Conservation (phyloP, 1,139 yeast species). For the Komagataea norvegica region DNA sequence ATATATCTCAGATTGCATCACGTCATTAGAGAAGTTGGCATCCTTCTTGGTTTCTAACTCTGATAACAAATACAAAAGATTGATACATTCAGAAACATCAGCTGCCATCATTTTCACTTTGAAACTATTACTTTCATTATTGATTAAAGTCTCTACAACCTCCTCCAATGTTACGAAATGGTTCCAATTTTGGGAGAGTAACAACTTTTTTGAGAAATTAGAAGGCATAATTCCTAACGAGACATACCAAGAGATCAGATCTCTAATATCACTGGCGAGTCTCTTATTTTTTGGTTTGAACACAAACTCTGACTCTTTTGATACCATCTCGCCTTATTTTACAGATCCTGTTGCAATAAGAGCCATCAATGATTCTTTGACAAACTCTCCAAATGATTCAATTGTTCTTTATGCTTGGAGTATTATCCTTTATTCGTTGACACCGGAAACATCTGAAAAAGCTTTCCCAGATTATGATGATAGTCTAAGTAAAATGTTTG, state of each 20-base stretch:
- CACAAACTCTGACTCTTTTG: constrained; percentile 38
- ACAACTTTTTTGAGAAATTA: constrained; percentile 37
- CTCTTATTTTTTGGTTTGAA: constrained; percentile 53
- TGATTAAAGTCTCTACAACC: constrained; percentile 32
- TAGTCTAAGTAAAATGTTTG: constrained; percentile 29
- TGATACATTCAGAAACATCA: constrained; percentile 31
- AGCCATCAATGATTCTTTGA: constrained; percentile 35
- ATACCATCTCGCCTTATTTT: constrained; percentile 38
- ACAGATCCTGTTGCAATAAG: constrained; percentile 40
- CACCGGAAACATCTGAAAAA: constrained; percentile 25
- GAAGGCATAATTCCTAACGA: constrained; percentile 34
- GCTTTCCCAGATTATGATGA: constrained; percentile 25
- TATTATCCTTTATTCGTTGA: constrained; percentile 43
- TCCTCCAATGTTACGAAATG: constrained; percentile 41
- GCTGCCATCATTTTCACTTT: constrained; percentile 38
- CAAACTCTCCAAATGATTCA: constrained; percentile 39
- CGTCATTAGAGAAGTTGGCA: constrained; percentile 6
- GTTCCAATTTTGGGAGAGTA: constrained; percentile 49
- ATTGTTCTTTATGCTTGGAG: constrained; percentile 69
- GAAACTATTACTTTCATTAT: constrained; percentile 41
- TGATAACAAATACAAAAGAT: constrained; percentile 13
- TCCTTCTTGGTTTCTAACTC: constrained; percentile 32
- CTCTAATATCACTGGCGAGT: constrained; percentile 46
- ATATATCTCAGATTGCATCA: constrained; percentile 17
- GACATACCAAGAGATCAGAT: constrained; percentile 39